Percentiles rank a stretch among this genome's conserved stretches.
phyloP scores from a whole-genome alignment of 2,329 filamentous ascomycete species.

The Sporothrix mexicana region DNA sequence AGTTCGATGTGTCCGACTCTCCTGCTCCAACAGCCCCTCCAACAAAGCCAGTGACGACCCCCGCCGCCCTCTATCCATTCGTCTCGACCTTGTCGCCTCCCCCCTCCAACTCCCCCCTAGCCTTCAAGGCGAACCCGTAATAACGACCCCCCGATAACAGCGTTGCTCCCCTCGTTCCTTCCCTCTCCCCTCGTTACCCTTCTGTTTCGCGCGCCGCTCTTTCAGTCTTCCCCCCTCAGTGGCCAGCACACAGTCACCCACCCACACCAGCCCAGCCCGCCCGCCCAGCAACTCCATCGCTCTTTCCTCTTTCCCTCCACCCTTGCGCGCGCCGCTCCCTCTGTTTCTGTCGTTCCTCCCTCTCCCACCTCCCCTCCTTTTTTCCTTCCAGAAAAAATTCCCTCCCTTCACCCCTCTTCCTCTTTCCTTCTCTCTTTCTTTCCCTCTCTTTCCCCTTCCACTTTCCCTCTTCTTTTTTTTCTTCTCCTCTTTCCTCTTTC shows the following conservation, averaged over 20 bases:
- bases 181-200: constrained; percentile 31
- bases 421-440: constrained; percentile 39
- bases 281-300: constrained; percentile 31
- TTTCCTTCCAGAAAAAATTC: constrained; percentile 38
- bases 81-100: constrained; percentile 11
- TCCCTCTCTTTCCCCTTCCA: constrained; percentile 32
- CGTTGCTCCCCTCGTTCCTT: constrained; percentile 38
- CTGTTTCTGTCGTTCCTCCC: constrained; percentile 37
- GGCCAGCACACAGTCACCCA: constrained; percentile 26
- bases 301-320: constrained; percentile 32
- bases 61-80: constrained; percentile 18
- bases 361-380: constrained; percentile 37
- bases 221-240: constrained; percentile 40
- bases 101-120: constrained; percentile 9
- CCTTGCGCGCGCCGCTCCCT: constrained; percentile 34
- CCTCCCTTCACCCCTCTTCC: constrained; percentile 40
- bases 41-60: constrained; percentile 1
- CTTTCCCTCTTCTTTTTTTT: constrained; percentile 30
- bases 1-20: constrained; percentile 22
- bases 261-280: constrained; percentile 31
- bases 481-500: constrained; percentile 34
- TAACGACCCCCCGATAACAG: constrained; percentile 12
- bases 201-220: constrained; percentile 33
- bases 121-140: constrained; percentile 5
- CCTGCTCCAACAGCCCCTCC: constrained; percentile 31